Base-by-base conservation (phyloP, 164 flowering plant genomes). In the Stephania japonica region DNA sequence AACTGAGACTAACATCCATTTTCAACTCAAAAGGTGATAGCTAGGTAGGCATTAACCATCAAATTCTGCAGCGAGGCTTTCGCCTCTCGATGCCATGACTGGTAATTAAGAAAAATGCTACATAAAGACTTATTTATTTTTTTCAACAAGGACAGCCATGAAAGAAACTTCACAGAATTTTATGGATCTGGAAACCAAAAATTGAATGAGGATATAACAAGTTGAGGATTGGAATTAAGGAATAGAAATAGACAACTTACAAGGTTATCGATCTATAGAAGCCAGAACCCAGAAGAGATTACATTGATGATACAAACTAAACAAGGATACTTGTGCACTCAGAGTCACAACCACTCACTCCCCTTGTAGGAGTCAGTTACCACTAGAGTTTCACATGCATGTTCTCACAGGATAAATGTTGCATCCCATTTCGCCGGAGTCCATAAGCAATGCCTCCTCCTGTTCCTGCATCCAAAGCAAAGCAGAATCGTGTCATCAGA, bases 401-500 rank as follows among this genome's bases (percentile, higher is more conserved):
- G 81, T 76, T 75, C 85, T 59, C 44, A 76, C 71, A 53, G 81
- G 69, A 72, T 67, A 81, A 59, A 68, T 38, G 67, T 69, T 68
- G 64, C 69, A 77, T 16, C 80, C 83, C 7, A 78, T 68, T 19
- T 80, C 84, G 41, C 79, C 85, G 27, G 38, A 32, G 38, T 77
- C 86, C 75, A 72, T 50, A 10, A 75, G 23, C 10, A 65, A 68
- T 67, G 41, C 38, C 53, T 78, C 74, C 26, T 77, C 79, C 70
- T 79, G 81, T 32, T 80, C 86, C 87, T 85, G 85, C 76, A 78
- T 68, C 69, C 9, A 21, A 59, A 21, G 21, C 21, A 59, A 59
- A 19, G 16, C 13, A 47, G 50, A 44, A 8, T 44, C 50, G 63
- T 16, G 63, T 0, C 3, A 7, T 18, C 24, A 59, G 64, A 59